phyloP scores from a whole-genome alignment of 345 rosid species.

The Sonneratia caseolaris region DNA sequence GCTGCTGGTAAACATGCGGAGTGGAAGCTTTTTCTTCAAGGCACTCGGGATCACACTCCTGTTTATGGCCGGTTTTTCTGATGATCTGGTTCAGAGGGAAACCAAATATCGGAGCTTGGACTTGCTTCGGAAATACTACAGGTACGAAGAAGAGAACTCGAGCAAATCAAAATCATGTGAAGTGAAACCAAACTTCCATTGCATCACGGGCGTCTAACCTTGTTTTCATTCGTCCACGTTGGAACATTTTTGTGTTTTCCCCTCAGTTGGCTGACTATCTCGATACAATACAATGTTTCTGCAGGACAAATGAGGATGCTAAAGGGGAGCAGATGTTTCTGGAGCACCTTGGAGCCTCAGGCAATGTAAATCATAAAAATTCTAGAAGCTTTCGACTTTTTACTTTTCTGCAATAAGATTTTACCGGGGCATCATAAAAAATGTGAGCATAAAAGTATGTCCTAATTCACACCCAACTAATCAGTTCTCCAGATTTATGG shows the following conservation, averaged over 20 bases:
- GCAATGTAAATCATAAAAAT: constrained; percentile 20
- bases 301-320: constrained; percentile 46
- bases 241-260: background rate
- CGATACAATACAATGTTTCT: background rate
- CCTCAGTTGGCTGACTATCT: background rate
- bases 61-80: constrained; percentile 58
- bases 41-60: constrained; percentile 48
- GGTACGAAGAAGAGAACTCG: constrained; percentile 17
- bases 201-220: no score
- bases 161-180: background rate
- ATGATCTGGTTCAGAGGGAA: constrained; percentile 37
- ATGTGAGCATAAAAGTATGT: no score
- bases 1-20: constrained; percentile 32
- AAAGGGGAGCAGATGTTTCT: constrained; percentile 38
- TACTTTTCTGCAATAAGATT: background rate
- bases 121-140: constrained; percentile 47
- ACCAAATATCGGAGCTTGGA: constrained; percentile 39
- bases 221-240: no score
- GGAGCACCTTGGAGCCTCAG: constrained; percentile 11
- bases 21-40: constrained; percentile 63
- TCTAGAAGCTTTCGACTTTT: background rate
- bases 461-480: no score
- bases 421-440: background rate
- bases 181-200: background rate
- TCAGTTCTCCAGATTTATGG: no score